Percentiles rank a stretch among this genome's conserved stretches.
Evolutionary conservation across 768 basidiomycete species (phyloP).

Genomic region (Suillus spraguei): DNA sequence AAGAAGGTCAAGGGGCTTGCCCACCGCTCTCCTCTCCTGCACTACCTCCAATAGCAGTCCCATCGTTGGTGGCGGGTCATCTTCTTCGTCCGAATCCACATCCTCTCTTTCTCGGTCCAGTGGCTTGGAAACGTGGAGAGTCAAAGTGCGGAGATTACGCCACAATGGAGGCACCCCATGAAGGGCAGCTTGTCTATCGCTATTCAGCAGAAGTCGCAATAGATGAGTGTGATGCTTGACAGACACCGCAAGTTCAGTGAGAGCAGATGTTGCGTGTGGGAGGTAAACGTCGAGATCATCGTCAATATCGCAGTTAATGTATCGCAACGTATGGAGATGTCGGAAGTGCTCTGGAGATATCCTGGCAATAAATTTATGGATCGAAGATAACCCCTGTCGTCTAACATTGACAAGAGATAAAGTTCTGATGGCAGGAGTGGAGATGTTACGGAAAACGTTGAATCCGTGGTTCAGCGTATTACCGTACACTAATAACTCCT

Average conservation of each 20-base stretch:
- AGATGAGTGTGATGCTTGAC: constrained; percentile 35
- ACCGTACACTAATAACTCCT: constrained; percentile 33
- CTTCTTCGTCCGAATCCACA: constrained; percentile 33
- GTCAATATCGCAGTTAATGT: constrained; percentile 38
- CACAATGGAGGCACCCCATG: constrained; percentile 33
- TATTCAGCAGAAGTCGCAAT: constrained; percentile 34
- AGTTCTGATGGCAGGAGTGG: constrained; percentile 30
- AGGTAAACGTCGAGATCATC: constrained; percentile 38
- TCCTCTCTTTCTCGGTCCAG: constrained; percentile 36
- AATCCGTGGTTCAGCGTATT: constrained; percentile 35
- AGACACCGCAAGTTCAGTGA: constrained; percentile 37
- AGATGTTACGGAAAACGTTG: constrained; percentile 38
- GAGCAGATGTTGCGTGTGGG: constrained; percentile 33
- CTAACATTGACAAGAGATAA: constrained; percentile 30
- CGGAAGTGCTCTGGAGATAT: constrained; percentile 37
- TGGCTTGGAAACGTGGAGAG: constrained; percentile 29
- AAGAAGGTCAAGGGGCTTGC: constrained; percentile 26
- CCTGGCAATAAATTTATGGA: constrained; percentile 39
- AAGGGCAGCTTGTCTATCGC: constrained; percentile 36
- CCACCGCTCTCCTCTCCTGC: constrained; percentile 33
- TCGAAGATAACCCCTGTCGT: constrained; percentile 32
- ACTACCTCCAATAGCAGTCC: constrained; percentile 34
- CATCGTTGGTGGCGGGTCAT: constrained; percentile 33
- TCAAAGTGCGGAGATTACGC: constrained; percentile 32
- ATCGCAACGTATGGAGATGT: constrained; percentile 33